Percentiles rank a stretch among this genome's conserved stretches.
Conservation (phyloP, 108 stramenopile species). For the Epithemia pelagica region DNA sequence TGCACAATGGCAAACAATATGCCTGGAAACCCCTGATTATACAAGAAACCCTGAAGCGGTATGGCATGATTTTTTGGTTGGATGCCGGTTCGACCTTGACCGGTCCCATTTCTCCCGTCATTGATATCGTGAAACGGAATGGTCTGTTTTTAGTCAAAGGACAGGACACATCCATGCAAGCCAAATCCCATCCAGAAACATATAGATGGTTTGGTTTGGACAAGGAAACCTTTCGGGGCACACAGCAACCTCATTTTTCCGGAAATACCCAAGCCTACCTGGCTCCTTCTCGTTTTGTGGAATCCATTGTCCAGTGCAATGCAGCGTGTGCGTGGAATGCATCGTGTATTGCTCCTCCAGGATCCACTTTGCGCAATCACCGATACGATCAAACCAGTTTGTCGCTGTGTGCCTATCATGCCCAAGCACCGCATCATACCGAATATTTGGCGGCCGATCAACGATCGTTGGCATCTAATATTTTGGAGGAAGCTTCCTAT, state of each 20-base stretch:
- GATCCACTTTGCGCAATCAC: constrained; percentile 9
- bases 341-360: constrained; percentile 21
- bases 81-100: constrained; percentile 27
- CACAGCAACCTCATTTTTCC: constrained; percentile 22
- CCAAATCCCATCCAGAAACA: constrained; percentile 13
- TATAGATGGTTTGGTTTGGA: constrained; percentile 23
- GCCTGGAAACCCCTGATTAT: constrained; percentile 27
- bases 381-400: constrained; percentile 31
- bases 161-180: constrained; percentile 28
- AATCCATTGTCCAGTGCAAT: constrained; percentile 22
- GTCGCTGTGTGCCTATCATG: constrained; percentile 28
- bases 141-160: constrained; percentile 29
- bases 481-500: not conserved
- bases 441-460: constrained; percentile 4
- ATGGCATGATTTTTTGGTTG: constrained; percentile 26
- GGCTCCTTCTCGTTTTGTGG: constrained; percentile 28
- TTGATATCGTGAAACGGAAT: constrained; percentile 19
- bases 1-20: constrained; percentile 17
- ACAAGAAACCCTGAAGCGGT: constrained; percentile 25
- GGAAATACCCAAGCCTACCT: constrained; percentile 27
- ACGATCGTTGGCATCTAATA: not conserved
- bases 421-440: constrained; percentile 8
- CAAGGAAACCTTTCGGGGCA: constrained; percentile 15
- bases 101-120: constrained; percentile 20
- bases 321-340: constrained; percentile 27